Conservation (phyloP, 169 alveolate genomes). For the Plasmodium inui region DNA sequence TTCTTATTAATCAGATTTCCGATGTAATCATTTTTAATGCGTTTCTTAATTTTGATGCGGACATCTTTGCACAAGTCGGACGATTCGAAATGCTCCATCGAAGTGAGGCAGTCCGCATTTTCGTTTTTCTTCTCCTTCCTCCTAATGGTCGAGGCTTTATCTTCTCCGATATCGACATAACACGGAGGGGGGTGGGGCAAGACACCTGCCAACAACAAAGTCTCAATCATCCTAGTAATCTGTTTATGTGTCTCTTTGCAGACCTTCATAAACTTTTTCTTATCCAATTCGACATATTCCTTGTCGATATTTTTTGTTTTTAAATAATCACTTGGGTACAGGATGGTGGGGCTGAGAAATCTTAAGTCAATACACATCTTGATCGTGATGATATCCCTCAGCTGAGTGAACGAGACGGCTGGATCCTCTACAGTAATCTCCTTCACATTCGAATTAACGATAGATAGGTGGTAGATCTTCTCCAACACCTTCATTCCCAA, state of each 20-base stretch:
- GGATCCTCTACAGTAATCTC: slow-evolving; percentile 89
- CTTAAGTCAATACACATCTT: slow-evolving; percentile 76
- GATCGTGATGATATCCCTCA: slow-evolving; percentile 82
- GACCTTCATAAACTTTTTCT: slow-evolving; percentile 36
- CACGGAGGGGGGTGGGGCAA: slow-evolving; percentile 65
- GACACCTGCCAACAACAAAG: slow-evolving; percentile 35
- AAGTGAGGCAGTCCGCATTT: neutral
- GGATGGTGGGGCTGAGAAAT: slow-evolving; percentile 19
- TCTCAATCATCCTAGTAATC: slow-evolving; percentile 57
- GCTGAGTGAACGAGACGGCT: slow-evolving; percentile 81
- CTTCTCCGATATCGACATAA: slow-evolving; percentile 32
- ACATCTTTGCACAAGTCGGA: slow-evolving; percentile 65
- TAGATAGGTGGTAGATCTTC: slow-evolving; percentile 80
- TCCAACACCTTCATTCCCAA: slow-evolving; percentile 81
- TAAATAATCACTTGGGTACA: slow-evolving; percentile 67
- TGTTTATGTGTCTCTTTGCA: slow-evolving; percentile 73
- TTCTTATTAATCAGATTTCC: slow-evolving; percentile 50
- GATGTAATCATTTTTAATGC: slow-evolving; percentile 49
- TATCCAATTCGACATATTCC: slow-evolving; percentile 38
- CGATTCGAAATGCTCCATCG: slow-evolving; percentile 61
- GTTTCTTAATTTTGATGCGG: slow-evolving; percentile 29
- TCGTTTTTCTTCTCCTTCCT: slow-evolving; percentile 58
- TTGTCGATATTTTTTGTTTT: slow-evolving; percentile 45
- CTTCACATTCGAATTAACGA: slow-evolving; percentile 78
- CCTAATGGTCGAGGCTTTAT: slow-evolving; percentile 1